phyloP scores from a whole-genome alignment of 225 moss, liverwort and hornwort genomes.

The Neckera pumila region DNA sequence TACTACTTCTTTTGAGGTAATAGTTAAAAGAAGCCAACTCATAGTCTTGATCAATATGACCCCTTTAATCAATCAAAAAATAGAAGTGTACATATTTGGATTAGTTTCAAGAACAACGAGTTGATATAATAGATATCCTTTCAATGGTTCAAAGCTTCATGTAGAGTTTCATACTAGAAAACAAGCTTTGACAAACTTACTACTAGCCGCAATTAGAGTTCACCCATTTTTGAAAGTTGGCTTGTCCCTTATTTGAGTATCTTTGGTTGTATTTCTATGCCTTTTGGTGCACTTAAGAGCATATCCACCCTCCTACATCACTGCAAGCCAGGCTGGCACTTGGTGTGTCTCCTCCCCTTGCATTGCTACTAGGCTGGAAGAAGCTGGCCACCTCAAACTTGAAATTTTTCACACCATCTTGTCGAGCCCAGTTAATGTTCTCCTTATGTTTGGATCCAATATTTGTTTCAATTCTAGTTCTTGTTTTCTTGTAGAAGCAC shows the following conservation, averaged over 20 bases:
- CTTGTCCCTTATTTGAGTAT: fast-evolving
- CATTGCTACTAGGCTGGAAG: fast-evolving
- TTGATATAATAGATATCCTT: neutral
- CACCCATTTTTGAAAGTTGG: neutral
- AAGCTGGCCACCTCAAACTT: fast-evolving
- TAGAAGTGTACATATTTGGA: too few relatives aligned
- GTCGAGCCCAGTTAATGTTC: fast-evolving
- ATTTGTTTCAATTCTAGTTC: neutral
- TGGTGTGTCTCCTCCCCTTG: neutral
- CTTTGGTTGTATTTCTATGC: neutral
- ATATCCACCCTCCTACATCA: fast-evolving
- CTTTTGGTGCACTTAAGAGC: neutral
- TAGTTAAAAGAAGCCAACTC: neutral
- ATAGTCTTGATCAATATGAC: neutral
- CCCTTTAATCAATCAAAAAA: neutral
- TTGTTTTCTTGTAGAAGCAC: too few relatives aligned
- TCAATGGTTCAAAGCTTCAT: neutral
- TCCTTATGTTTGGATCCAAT: fast-evolving
- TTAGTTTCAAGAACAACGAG: neutral
- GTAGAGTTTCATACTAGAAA: neutral
- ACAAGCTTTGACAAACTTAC: neutral
- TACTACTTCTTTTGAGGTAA: too few relatives aligned
- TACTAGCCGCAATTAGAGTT: fast-evolving
- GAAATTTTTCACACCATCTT: neutral
- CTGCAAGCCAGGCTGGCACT: fast-evolving